Evolutionary conservation across 108 stramenopile genomes (phyloP).

Genomic region (Aurantiochytrium sp.): DNA sequence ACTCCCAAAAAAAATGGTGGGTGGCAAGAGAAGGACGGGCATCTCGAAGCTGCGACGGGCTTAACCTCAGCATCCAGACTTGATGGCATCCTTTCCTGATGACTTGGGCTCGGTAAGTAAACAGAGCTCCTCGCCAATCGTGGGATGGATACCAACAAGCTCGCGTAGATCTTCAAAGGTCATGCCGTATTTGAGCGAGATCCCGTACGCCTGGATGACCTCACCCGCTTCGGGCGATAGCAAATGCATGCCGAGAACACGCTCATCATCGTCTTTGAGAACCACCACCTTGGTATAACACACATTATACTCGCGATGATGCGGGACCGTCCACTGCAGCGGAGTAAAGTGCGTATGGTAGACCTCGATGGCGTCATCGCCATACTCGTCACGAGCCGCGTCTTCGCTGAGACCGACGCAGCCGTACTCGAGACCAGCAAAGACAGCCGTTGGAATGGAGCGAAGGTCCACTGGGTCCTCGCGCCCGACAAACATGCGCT

Average conservation of each 20-base stretch:
- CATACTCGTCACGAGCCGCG: constrained; percentile 70
- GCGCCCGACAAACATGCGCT: constrained; percentile 79
- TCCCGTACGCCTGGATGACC: constrained; percentile 76
- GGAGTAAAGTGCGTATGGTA: constrained; percentile 87
- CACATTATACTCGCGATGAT: constrained; percentile 45
- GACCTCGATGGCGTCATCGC: constrained; percentile 71
- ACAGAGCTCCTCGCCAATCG: constrained; percentile 81
- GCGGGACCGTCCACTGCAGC: constrained; percentile 82
- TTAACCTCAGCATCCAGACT: constrained; percentile 96
- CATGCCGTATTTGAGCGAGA: constrained; percentile 77
- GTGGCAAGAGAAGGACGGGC: no score
- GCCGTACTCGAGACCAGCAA: constrained; percentile 93
- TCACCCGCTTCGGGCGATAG: constrained; percentile 97
- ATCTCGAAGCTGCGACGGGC: constrained; percentile 43
- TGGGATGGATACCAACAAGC: constrained; percentile 97
- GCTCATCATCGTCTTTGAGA: neutral
- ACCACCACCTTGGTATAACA: constrained; percentile 86
- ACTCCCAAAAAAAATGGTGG: no score
- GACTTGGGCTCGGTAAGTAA: constrained; percentile 70
- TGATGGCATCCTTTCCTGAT: constrained; percentile 77
- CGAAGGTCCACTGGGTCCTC: constrained; percentile 79
- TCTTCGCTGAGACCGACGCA: constrained; percentile 89
- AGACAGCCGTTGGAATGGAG: constrained; percentile 87
- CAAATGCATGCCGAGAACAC: constrained; percentile 89
- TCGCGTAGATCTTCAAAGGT: constrained; percentile 65